These are phyloP conservation scores for Orychophragmus violaceus DNA, from an alignment of 345 rosid species.

Conservation along the genomic window DNA sequence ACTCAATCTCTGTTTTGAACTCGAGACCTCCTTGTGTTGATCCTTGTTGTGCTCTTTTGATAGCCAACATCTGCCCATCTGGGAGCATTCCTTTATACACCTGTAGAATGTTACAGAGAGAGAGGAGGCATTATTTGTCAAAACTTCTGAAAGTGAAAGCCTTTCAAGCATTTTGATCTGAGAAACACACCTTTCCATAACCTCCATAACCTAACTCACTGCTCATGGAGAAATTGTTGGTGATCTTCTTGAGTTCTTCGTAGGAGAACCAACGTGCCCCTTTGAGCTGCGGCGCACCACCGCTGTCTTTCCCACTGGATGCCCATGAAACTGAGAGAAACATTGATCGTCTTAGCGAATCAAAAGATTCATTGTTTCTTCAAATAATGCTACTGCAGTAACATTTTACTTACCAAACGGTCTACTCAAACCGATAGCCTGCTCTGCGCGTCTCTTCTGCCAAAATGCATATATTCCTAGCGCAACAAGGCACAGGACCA, in stretches of 20 bases:
- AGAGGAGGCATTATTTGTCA: neutral
- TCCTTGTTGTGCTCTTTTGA: slow-evolving; percentile 88
- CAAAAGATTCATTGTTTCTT: neutral
- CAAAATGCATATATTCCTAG: slow-evolving; percentile 66
- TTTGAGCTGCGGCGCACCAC: slow-evolving; percentile 85
- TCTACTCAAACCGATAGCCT: slow-evolving; percentile 73
- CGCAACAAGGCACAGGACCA: slow-evolving; percentile 61
- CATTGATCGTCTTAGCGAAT: neutral
- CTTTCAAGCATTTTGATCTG: neutral
- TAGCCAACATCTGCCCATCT: slow-evolving; percentile 69
- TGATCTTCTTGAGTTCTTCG: slow-evolving; percentile 83
- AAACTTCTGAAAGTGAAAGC: neutral
- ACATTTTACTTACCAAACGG: slow-evolving; percentile 63
- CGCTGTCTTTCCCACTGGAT: slow-evolving; percentile 76
- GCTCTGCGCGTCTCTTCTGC: slow-evolving; percentile 94
- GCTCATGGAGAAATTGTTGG: slow-evolving; percentile 58
- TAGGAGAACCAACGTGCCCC: slow-evolving; percentile 96
- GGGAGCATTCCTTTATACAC: slow-evolving; percentile 82
- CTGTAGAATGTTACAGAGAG: slow-evolving; percentile 29
- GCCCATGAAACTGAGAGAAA: slow-evolving; percentile 76
- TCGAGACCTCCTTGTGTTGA: slow-evolving; percentile 91
- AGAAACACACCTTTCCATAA: slow-evolving; percentile 63
- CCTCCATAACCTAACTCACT: slow-evolving; percentile 94
- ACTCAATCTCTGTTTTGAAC: slow-evolving; percentile 94
- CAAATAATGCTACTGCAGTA: neutral